Base-by-base conservation (phyloP, 768 basidiomycete genomes). In the Amanita pallidorosea region DNA sequence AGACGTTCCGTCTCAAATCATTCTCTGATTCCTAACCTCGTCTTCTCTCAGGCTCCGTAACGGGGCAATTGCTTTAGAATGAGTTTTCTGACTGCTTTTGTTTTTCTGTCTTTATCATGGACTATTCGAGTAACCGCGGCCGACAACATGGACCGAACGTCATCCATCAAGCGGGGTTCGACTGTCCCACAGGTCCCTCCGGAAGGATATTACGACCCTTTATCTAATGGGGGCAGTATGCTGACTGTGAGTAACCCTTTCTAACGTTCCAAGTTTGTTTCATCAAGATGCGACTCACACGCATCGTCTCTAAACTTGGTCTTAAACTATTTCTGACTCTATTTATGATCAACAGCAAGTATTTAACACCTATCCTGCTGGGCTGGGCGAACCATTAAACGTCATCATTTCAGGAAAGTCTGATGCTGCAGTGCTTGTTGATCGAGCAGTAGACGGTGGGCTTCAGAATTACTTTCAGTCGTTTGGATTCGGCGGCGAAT, bases 381-480 rank as follows among this genome's bases (percentile, higher is more conserved):
- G 85, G 6, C 80, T 85, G 45, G 89, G 89, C 33, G 93, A 95
- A 67, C 92, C 92, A 5, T 65, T 95, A 40, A 96, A 96, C 58
- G 71, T 74, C 49, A 87, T 96, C 58, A 67, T 96, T 18, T 83
- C 86, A 20, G 85, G 75, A 7, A 72, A 81, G 41, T 95, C 92
- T 3, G 85, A 90, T 57, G 54, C 72, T 3, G 70, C 65, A 4
- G 85, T 94, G 2, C 74, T 92, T 41, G 72, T 78, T 20, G 77
- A 83, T 56, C 67, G 69, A 13, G 62, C 78, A 56, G 58, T 60
- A 2, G 63, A 85, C 44, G 92, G 92, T 12, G 90, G 92, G 3
- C 66, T 92, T 47, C 71, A 79, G 35, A 95, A 93, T 61, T 94
- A 84, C 67, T 87, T 81, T 61, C 66, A 83, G 88, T 85, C 85